A percentile compares a stretch with the other conserved stretches of the same genome.
These are phyloP conservation scores for Agaricus sinodeliciosus DNA, from an alignment of 768 basidiomycete genomes.

Conservation along the genomic window DNA sequence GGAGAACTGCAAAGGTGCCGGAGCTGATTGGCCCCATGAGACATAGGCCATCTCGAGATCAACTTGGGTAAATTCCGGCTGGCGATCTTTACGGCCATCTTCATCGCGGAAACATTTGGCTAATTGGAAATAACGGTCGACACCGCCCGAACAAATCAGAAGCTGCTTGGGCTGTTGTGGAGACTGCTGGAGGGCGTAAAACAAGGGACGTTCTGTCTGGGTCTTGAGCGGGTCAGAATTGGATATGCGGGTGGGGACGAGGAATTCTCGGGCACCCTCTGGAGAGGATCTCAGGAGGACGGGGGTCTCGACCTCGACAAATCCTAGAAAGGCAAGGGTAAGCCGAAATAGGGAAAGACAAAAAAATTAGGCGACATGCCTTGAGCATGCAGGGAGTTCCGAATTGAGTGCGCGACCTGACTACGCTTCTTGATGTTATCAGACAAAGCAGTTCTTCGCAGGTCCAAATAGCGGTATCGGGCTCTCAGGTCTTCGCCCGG, in stretches of 20 bases:
- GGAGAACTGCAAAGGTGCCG: conserved; percentile 13
- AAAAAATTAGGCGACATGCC: conserved; percentile 33
- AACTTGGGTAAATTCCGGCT: conserved; percentile 95
- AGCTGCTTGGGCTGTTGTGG: conserved; percentile 96
- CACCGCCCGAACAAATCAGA: conserved; percentile 80
- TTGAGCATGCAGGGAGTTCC: conserved; percentile 64
- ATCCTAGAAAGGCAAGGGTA: conserved; percentile 43
- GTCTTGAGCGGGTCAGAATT: conserved; percentile 11
- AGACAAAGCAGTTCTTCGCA: conserved; percentile 68
- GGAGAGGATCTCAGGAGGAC: conserved; percentile 86
- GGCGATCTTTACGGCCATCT: conserved; percentile 89
- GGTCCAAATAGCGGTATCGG: conserved; percentile 83
- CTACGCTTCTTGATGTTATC: conserved; percentile 79
- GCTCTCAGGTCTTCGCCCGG: conserved; percentile 83
- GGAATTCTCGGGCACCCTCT: conserved; percentile 91
- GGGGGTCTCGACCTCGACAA: conserved; percentile 92
- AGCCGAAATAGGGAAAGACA: conserved; percentile 9
- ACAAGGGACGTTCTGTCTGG: conserved; percentile 31
- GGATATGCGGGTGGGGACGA: conserved; percentile 71
- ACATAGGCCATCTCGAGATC: conserved; percentile 97
- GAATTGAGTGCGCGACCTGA: conserved; percentile 71
- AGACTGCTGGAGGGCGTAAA: conserved; percentile 90
- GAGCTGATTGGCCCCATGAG: conserved; percentile 55
- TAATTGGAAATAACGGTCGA: conserved; percentile 90
- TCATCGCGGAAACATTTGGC: conserved; percentile 96